These are phyloP conservation scores for Hanseniaspora nectarophila DNA, from an alignment of 805 yeast species.

Conservation along the genomic window DNA sequence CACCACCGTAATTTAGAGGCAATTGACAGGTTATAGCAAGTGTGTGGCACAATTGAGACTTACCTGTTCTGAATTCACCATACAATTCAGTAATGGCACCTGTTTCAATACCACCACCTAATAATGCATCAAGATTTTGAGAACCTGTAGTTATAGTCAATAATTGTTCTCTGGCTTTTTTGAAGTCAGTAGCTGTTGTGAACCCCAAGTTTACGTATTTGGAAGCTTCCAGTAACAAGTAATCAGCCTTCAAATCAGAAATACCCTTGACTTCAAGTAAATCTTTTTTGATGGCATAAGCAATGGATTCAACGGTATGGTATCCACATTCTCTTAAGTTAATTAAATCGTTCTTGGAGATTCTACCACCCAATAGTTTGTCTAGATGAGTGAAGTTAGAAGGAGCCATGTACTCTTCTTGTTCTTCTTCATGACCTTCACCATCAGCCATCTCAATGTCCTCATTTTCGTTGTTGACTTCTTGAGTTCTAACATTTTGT, in stretches of 20 bases:
- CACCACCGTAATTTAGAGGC: conserved; percentile 95
- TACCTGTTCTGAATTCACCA: conserved; percentile 97
- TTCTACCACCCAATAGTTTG: conserved; percentile 62
- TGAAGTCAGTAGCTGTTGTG: conserved; percentile 92
- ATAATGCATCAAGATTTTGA: conserved; percentile 76
- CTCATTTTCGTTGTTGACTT: background rate
- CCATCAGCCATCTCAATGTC: background rate
- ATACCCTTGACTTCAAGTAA: conserved; percentile 76
- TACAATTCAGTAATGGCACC: conserved; percentile 93
- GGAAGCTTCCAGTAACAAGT: conserved; percentile 68
- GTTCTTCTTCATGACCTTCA: conserved; percentile 16
- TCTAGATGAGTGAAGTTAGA: conserved; percentile 29
- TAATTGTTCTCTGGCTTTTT: conserved; percentile 75
- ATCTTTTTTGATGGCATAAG: conserved; percentile 79
- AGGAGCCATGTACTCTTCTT: conserved; percentile 38
- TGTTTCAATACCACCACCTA: conserved; percentile 96
- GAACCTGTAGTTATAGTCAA: conserved; percentile 94
- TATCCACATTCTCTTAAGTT: conserved; percentile 74
- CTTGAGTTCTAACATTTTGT: background rate
- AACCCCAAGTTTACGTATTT: conserved; percentile 89
- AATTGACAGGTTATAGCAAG: conserved; percentile 92
- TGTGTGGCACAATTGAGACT: conserved; percentile 93
- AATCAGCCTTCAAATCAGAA: conserved; percentile 89
- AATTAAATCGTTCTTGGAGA: conserved; percentile 61
- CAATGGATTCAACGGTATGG: conserved; percentile 84